Evolutionary conservation across 352 stramenopile genomes (phyloP), one percentile per base, ranked within the genome.

Genomic region (Phytophthora parvispora): DNA sequence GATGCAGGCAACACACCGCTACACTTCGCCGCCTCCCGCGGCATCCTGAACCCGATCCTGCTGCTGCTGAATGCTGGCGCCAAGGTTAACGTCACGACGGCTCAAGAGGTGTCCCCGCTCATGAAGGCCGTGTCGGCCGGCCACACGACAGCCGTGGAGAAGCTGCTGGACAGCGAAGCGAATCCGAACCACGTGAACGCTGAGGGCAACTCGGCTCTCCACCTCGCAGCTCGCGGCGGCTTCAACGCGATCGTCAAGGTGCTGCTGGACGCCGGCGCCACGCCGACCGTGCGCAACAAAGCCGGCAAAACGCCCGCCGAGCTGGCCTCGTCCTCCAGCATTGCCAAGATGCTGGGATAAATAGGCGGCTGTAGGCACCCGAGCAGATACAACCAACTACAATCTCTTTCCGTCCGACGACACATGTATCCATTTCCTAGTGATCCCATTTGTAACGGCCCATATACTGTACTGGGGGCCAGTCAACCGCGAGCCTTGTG

Each of bases 41-140:
- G 92, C 29, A 93, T 98, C 34, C 58, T 98, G 20, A 97, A 97
- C 58, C 88, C 91, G 6, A 89, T 97, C 47, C 56, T 87, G 20
- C 56, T 92, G 38, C 74, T 98, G 40, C 69, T 97, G 12, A 84
- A 77, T 31, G 89, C 86, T 32, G 89, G 88, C 31, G 92, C 85
- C 36, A 95, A 98, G 58, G 76, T 89, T 25, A 94, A 95, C 58
- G 77, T 78, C 12, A 64, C 70, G 2, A 97, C 93, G 12, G 69
- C 74, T 10, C 88, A 94, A 60, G 89, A 94, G 32, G 81, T 92
- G 20, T 97, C 92, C 24, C 89, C 92, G 45, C 63, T 98, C 24
- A 93, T 97, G 81, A 96, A 95, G 60, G 92, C 92, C 4, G 84
- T 87, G 32, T 91, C 79, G n/a, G 89, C 84, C 1, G 90, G 90